Evolutionary conservation across 1,284 basidiomycete species (phyloP).

Genomic region (Ustilago shanxiensis): DNA sequence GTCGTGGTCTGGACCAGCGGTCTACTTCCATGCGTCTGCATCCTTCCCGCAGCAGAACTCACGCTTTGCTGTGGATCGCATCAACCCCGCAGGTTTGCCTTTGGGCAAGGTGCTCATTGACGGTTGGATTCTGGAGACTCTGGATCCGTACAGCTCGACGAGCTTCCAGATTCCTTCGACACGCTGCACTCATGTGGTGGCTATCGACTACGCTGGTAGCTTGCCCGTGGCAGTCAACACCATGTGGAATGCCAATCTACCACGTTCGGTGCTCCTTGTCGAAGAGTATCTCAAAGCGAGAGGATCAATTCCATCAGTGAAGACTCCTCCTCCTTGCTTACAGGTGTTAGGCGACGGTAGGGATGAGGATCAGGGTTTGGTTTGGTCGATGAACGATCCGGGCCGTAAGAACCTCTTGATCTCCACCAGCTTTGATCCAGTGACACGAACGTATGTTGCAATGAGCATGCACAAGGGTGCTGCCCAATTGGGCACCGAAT

Average conservation of each 20-base stretch:
- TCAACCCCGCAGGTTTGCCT: constrained; percentile 82
- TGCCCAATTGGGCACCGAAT: background rate
- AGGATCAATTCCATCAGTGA: constrained; percentile 65
- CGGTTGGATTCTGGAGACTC: constrained; percentile 95
- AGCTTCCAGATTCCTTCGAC: constrained; percentile 96
- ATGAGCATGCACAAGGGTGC: constrained; percentile 36
- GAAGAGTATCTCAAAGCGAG: constrained; percentile 67
- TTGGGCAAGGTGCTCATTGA: constrained; percentile 87
- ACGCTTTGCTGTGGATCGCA: constrained; percentile 76
- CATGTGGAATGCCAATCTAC: constrained; percentile 79
- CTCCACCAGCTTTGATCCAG: constrained; percentile 52
- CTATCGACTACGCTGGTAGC: constrained; percentile 88
- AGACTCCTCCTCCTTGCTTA: constrained; percentile 57
- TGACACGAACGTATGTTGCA: constrained; percentile 28
- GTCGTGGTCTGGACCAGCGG: constrained; percentile 71
- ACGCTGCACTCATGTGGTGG: constrained; percentile 86
- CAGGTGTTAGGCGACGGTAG: constrained; percentile 64
- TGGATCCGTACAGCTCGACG: constrained; percentile 95
- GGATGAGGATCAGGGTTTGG: constrained; percentile 59
- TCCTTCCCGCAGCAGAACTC: constrained; percentile 79
- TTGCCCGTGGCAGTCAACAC: constrained; percentile 89
- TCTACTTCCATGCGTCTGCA: constrained; percentile 71
- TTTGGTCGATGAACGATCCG: constrained; percentile 46
- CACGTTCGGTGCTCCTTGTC: constrained; percentile 65
- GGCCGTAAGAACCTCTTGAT: constrained; percentile 44